Evolutionary conservation across 2,329 filamentous ascomycete genomes (phyloP).

Genomic region (Colletotrichum sp.): DNA sequence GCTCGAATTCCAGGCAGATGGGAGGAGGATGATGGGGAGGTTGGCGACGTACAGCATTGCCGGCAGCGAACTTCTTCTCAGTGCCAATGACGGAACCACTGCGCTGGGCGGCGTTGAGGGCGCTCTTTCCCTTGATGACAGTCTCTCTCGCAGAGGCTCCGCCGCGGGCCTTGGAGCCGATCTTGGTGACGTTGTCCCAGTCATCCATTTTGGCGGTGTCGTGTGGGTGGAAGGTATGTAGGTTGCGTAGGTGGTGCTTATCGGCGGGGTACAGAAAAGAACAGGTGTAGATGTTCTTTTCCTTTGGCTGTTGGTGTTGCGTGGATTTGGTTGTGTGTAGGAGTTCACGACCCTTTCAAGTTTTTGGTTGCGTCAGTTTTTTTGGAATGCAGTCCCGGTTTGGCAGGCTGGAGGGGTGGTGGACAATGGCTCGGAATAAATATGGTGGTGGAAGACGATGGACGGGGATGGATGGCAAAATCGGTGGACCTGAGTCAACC

Average conservation of each 20-base stretch:
- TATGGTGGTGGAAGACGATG: conserved; percentile 25
- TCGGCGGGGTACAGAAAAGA: background rate
- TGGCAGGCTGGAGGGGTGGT: background rate
- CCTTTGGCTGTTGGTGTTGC: conserved; percentile 14
- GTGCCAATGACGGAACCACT: conserved; percentile 77
- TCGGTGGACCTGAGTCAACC: conserved; percentile 32
- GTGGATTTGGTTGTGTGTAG: conserved; percentile 6
- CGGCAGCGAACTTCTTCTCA: conserved; percentile 86
- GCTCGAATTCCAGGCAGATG: background rate
- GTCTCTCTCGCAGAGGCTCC: conserved; percentile 77
- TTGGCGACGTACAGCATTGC: conserved; percentile 73
- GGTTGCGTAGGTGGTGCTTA: background rate
- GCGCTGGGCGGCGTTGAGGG: conserved; percentile 89
- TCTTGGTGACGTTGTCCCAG: conserved; percentile 91
- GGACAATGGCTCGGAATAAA: conserved; percentile 14
- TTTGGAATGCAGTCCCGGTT: background rate
- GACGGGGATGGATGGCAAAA: conserved; percentile 31
- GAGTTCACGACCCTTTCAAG: background rate
- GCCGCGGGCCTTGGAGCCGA: conserved; percentile 82
- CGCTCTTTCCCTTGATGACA: conserved; percentile 81
- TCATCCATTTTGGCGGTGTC: conserved; percentile 68
- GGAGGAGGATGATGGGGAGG: background rate
- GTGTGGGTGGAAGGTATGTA: background rate
- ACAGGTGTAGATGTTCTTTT: background rate
- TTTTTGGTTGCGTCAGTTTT: conserved; percentile 17